Conservation (phyloP, 495 filamentous ascomycete genomes). For the Daldinia childiae region DNA sequence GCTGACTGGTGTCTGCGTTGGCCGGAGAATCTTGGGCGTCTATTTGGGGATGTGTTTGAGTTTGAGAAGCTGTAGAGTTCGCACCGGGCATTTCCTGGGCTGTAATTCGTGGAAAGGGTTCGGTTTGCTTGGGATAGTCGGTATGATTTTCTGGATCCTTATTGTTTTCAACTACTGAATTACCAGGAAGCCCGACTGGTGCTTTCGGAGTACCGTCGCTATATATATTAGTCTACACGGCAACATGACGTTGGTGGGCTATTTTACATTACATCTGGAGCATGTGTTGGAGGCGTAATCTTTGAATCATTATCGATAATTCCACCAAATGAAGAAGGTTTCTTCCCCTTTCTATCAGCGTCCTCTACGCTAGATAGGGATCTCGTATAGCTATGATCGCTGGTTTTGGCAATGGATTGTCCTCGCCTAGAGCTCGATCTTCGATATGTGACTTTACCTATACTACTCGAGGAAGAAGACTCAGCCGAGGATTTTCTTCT, state of each 20-base stretch:
- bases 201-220: not conserved
- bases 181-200: not conserved
- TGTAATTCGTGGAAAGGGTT: not conserved
- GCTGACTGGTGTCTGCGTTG: not conserved
- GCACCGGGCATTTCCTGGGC: not conserved
- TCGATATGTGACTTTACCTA: not conserved
- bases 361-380: too few relatives aligned
- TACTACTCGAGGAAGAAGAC: not conserved
- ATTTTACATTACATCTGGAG: slow-evolving; percentile 20
- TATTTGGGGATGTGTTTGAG: not conserved
- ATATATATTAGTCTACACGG: not conserved
- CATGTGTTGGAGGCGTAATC: too few relatives aligned
- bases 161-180: not conserved
- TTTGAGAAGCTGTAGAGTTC: not conserved
- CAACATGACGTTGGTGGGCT: not conserved
- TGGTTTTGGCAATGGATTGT: too few relatives aligned
- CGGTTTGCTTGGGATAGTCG: not conserved
- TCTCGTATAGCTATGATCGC: too few relatives aligned
- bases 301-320: too few relatives aligned
- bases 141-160: not conserved
- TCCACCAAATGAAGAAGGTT: too few relatives aligned
- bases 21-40: not conserved
- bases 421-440: too few relatives aligned
- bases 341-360: too few relatives aligned
- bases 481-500: not conserved